Base-by-base conservation (phyloP, 805 yeast species). In the Sugiyamaella lignohabitans region DNA sequence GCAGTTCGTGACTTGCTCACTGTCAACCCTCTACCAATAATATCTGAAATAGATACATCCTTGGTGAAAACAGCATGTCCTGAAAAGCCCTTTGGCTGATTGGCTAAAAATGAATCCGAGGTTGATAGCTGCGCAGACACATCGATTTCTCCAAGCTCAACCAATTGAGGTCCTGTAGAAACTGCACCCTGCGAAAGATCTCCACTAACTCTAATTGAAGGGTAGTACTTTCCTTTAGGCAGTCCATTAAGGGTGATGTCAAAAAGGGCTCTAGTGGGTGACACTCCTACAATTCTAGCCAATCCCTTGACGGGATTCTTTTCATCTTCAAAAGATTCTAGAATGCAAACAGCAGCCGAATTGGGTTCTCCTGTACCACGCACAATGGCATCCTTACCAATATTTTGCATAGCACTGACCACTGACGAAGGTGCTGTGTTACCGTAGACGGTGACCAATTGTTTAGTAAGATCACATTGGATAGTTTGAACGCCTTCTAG, bases 341-440 rank as follows among this genome's bases (percentile, higher is more conserved):
- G 66, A 41, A 89, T 89, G 54, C 93, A 80, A 27, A 89, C 98
- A 0, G 96, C 96, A 0, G 97, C 95, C 17, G 85, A 75, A 62
- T 89, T 82, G 16, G 94, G 82, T 48, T 71, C 74, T 2, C 97
- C 97, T 0, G 96, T 79, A 4, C 98, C 98, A 50, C 98, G 73
- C 20, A 91, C 83, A 53, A 91, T 86, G 2, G 96, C 96, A 59
- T 91, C 97, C 53, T 80, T 77, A 1, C 97, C 96, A 2, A 82
- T 79, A 1, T 59, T 59, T 62, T 84, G 89, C 47, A 91, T 76
- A 0, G 84, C 76, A 43, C 68, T 67, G 34, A 88, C 80, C 34
- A 89, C 76, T 11, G 63, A 65, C 1, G 95, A 84, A 1, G 98
- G 98, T 3, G 96, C 80, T 2, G 76, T 71, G 1, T 74, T 61